phyloP scores from a whole-genome alignment of 1,139 yeast species.

The Candida frijolesensis region DNA sequence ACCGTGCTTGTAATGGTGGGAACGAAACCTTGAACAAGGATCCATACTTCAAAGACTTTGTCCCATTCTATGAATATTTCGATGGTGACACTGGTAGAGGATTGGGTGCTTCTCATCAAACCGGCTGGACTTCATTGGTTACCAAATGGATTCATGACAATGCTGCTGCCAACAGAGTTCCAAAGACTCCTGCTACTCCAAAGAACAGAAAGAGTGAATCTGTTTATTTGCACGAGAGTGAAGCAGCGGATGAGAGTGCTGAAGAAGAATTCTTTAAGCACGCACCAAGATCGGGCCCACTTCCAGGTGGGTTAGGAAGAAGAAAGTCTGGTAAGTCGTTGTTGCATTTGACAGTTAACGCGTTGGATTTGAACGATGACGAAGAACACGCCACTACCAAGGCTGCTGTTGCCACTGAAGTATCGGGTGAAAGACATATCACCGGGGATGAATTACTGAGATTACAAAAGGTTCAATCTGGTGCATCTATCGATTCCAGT shows the following conservation, averaged over 20 bases:
- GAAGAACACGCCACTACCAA: constrained; percentile 37
- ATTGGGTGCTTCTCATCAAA: constrained; percentile 91
- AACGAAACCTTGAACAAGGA: constrained; percentile 65
- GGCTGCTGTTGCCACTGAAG: constrained; percentile 20
- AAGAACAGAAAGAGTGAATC: constrained; percentile 27
- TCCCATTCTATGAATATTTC: constrained; percentile 86
- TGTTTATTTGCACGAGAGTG: constrained; percentile 25
- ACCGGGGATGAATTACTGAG: constrained; percentile 25
- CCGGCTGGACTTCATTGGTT: constrained; percentile 96
- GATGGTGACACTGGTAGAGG: constrained; percentile 97
- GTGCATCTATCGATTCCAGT: constrained; percentile 36
- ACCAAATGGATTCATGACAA: constrained; percentile 94
- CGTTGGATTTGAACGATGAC: constrained; percentile 67
- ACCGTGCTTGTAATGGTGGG: constrained; percentile 82
- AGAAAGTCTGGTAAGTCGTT: constrained; percentile 74
- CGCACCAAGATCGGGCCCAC: constrained; percentile 51
- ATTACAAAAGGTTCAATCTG: constrained; percentile 36
- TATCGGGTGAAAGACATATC: constrained; percentile 17
- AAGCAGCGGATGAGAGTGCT: constrained; percentile 27
- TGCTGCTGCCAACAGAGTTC: constrained; percentile 65
- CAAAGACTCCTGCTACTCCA: constrained; percentile 56
- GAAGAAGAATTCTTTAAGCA: constrained; percentile 38
- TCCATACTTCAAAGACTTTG: constrained; percentile 72
- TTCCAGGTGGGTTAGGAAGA: constrained; percentile 58
- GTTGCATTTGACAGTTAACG: constrained; percentile 64